These are phyloP conservation scores for Sonneratia caseolaris DNA, from an alignment of 345 rosid species.

Conservation along the genomic window DNA sequence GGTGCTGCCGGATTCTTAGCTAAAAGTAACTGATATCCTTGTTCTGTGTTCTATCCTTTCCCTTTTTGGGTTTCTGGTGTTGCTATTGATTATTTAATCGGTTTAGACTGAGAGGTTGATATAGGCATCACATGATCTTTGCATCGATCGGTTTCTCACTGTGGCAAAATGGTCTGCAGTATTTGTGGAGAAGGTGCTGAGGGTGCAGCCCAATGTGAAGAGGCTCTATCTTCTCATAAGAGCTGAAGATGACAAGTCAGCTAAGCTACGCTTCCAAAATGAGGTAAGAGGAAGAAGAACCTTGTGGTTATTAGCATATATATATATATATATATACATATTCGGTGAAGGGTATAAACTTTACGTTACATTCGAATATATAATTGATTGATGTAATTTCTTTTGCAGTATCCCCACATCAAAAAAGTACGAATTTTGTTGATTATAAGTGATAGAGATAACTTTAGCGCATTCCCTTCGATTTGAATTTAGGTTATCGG, in stretches of 20 bases:
- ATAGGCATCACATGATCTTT: too few species aligned
- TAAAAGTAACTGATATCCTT: slow-evolving; percentile 16
- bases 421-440: too few species aligned
- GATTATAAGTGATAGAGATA: too few species aligned
- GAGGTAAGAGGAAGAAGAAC: slow-evolving; percentile 16
- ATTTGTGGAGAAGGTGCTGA: slow-evolving; percentile 25
- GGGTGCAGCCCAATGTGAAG: slow-evolving; percentile 30
- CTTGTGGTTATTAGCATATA: too few species aligned
- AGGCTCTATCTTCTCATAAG: slow-evolving; percentile 29
- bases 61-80: too few species aligned
- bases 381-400: too few species aligned
- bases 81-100: background rate
- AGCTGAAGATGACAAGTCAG: slow-evolving; percentile 25
- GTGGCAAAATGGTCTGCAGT: slow-evolving; percentile 11
- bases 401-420: too few species aligned
- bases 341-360: too few species aligned
- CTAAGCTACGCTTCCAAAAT: slow-evolving; percentile 17
- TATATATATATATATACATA: too few species aligned
- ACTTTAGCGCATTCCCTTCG: too few species aligned
- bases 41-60: background rate
- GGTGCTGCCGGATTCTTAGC: slow-evolving; percentile 42
- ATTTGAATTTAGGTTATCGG: slow-evolving; percentile 24
- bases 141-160: too few species aligned
- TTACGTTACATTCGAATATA: too few species aligned
- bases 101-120: background rate